Evolutionary conservation across 345 rosid genomes (phyloP), one percentile per base, ranked within the genome.

Genomic region (Litchi chinensis): DNA sequence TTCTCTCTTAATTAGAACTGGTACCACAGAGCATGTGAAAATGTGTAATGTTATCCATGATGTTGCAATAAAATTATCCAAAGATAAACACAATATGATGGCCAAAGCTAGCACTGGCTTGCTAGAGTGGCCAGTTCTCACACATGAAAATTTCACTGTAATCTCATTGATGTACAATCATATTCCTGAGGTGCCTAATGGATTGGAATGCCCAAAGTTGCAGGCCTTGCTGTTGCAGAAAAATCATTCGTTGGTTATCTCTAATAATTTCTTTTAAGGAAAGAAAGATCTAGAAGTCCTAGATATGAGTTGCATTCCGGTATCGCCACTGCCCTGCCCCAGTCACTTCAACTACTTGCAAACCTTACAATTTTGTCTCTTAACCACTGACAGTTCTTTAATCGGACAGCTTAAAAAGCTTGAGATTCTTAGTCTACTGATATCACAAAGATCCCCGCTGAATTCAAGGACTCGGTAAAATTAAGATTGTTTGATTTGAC

Each of bases 161-260:
- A 8, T 66, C n/a, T 66, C 48, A 32, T 66, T 66, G 70, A 66
- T 66, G 70, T 32, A 6, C 5, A 43, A 43, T 68, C 32, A 43
- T 43, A 10, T 68, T 37, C 48, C 7, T 67, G n/a, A 39, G n/a
- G 10, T 68, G 13, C 52, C 72, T 66, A 46, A 68, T 68, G 72
- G 54, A 21, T 39, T 68, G 43, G 15, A 68, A 40, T 68, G n/a
- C 28, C 56, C 72, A 41, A 68, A 68, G 72, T 22, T 68, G 46
- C 46, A 66, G 22, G 11, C n/a, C 15, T 66, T 66, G 40, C n/a
- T 32, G 70, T 7, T 66, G 46, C 70, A 66, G 40, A 0, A 39
- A 37, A 66, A 66, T 32, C 18, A 19, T 66, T 15, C 6, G 3
- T 37, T 39, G 70, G 9, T 32, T 5, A 19, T 37, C 46, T 6